Evolutionary conservation across 768 basidiomycete genomes (phyloP).

Genomic region (Trametes maxima): DNA sequence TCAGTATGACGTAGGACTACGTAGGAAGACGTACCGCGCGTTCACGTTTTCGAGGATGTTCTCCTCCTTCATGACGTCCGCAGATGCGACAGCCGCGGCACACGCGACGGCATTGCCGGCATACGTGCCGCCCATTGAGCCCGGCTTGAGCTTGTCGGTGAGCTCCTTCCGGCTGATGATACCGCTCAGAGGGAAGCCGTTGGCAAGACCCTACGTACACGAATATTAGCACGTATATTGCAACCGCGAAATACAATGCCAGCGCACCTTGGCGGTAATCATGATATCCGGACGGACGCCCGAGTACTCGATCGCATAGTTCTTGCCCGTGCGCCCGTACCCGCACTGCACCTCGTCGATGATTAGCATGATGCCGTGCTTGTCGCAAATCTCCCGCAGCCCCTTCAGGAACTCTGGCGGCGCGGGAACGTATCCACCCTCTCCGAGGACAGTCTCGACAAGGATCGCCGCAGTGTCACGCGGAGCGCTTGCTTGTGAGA

Average conservation of each 20-base stretch:
- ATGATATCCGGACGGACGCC: conserved; percentile 88
- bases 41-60: conserved; percentile 82
- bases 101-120: conserved; percentile 92
- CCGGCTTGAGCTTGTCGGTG: conserved; percentile 76
- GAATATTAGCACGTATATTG: neutral
- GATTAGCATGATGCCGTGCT: conserved; percentile 82
- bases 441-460: conserved; percentile 91
- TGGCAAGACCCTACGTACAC: conserved; percentile 68
- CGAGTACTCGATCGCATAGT: conserved; percentile 82
- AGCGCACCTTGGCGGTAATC: conserved; percentile 78
- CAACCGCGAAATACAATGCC: neutral
- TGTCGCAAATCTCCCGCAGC: conserved; percentile 82
- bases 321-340: conserved; percentile 83
- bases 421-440: conserved; percentile 94
- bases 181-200: conserved; percentile 92
- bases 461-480: conserved; percentile 91
- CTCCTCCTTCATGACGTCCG: conserved; percentile 76
- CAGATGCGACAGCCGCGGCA: conserved; percentile 85
- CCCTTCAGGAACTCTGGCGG: conserved; percentile 79
- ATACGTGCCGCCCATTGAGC: conserved; percentile 90
- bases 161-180: conserved; percentile 80
- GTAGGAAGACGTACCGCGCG: conserved; percentile 49
- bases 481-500: conserved; percentile 80
- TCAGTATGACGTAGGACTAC: neutral
- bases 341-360: conserved; percentile 90